Conservation (phyloP, 2,329 filamentous ascomycete species). For the Arthrobotrys musiformis region DNA sequence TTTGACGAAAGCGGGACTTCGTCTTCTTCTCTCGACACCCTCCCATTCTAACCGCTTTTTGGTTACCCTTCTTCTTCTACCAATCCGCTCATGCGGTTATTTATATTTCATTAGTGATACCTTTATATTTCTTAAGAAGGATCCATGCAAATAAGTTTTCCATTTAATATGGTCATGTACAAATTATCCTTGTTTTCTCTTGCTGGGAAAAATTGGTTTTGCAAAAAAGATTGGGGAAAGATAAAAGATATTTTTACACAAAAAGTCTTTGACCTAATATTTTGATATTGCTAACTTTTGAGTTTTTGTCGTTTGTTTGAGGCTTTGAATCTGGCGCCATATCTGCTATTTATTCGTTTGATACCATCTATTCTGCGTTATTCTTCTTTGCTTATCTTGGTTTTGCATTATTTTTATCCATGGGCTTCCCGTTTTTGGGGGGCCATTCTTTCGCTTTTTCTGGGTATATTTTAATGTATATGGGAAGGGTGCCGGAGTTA, state of each 20-base stretch:
- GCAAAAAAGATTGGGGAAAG: constrained; percentile 40
- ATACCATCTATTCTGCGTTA: constrained; percentile 37
- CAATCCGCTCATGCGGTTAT: constrained; percentile 15
- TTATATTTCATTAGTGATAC: constrained; percentile 20
- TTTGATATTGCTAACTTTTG: constrained; percentile 3
- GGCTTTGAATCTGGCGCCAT: constrained; percentile 44
- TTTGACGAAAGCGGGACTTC: constrained; percentile 47
- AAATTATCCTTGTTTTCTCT: constrained; percentile 37
- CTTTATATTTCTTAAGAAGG: constrained; percentile 53
- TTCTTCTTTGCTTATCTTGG: constrained; percentile 44
- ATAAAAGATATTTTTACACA: constrained; percentile 43
- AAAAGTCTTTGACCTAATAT: constrained; percentile 44
- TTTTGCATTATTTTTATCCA: constrained; percentile 16
- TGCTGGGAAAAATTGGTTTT: constrained; percentile 22
- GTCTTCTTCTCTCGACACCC: constrained; percentile 3
- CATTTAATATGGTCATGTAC: constrained; percentile 47
- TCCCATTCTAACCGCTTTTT: background rate
- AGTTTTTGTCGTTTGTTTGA: background rate
- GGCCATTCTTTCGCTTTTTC: constrained; percentile 25
- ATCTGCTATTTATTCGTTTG: constrained; percentile 38
- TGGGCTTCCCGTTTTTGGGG: background rate
- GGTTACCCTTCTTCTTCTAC: constrained; percentile 8
- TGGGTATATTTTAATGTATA: constrained; percentile 49
- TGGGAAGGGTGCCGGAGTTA: constrained; percentile 43
- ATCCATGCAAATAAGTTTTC: constrained; percentile 32